Evolutionary conservation across 2,329 filamentous ascomycete species (phyloP).

Genomic region (Alternaria brassicae): DNA sequence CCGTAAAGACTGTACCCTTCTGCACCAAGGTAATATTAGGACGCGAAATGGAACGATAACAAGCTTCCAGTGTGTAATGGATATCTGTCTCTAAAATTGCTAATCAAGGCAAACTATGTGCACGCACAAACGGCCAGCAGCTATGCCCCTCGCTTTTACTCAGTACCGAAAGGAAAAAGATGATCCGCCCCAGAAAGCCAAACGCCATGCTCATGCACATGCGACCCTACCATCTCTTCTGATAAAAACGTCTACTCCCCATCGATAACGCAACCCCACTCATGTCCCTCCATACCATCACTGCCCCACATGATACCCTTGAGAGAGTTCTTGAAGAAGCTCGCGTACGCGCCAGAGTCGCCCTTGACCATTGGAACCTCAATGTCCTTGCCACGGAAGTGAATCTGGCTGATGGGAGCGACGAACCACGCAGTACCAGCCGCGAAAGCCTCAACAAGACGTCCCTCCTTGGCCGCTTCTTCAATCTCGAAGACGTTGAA

Average conservation of each 20-base stretch:
- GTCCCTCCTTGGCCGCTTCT: conserved; percentile 74
- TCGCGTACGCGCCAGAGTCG: conserved; percentile 53
- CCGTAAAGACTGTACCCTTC: not conserved
- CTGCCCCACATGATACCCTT: conserved; percentile 59
- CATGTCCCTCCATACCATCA: conserved; percentile 52
- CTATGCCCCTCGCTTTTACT: not conserved
- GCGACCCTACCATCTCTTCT: not conserved
- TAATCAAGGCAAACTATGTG: not conserved
- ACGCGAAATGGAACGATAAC: not conserved
- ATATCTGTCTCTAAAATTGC: not conserved
- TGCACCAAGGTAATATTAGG: not conserved
- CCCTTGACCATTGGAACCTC: conserved; percentile 53
- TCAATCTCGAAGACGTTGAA: conserved; percentile 82
- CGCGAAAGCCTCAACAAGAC: conserved; percentile 84
- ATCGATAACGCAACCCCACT: conserved; percentile 57
- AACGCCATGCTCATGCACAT: not conserved
- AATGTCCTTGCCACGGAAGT: conserved; percentile 55
- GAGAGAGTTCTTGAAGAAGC: conserved; percentile 55
- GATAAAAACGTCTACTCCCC: conserved; percentile 35
- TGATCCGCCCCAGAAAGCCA: not conserved
- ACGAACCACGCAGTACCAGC: conserved; percentile 77
- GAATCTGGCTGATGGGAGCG: conserved; percentile 55
- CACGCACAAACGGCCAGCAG: not conserved
- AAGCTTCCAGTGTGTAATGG: not conserved
- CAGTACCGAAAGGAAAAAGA: not conserved